Conservation (phyloP, 441 rosid species). For the Populus hybrid region DNA sequence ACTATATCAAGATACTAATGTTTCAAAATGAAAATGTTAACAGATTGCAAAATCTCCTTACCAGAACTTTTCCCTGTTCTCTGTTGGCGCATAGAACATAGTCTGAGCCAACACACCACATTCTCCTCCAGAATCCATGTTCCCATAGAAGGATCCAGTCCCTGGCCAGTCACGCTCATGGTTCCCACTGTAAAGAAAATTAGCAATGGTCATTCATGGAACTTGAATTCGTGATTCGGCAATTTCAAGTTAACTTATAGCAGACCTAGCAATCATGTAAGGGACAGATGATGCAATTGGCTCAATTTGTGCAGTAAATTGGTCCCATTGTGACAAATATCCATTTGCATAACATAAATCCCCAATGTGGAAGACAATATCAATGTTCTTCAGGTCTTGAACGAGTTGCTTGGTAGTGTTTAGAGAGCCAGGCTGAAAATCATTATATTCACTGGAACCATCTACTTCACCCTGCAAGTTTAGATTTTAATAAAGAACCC, state of each 20-base stretch:
- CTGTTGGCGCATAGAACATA: conserved; percentile 72
- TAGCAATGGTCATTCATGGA: conserved; percentile 7
- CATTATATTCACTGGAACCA: conserved; percentile 70
- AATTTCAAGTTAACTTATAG: not conserved
- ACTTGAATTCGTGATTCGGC: not conserved
- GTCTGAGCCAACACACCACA: conserved; percentile 85
- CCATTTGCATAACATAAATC: conserved; percentile 79
- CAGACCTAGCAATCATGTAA: conserved; percentile 79
- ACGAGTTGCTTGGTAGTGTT: conserved; percentile 73
- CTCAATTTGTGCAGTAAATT: conserved; percentile 74
- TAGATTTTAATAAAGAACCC: not conserved
- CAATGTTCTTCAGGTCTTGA: conserved; percentile 56
- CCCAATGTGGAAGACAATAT: conserved; percentile 78
- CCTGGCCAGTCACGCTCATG: conserved; percentile 94
- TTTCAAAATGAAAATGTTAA: not conserved
- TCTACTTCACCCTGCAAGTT: conserved; percentile 66
- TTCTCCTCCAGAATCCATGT: conserved; percentile 82
- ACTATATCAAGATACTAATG: not conserved
- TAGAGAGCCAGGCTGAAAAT: conserved; percentile 62
- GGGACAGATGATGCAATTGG: conserved; percentile 79
- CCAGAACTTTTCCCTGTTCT: conserved; percentile 82
- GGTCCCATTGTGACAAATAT: conserved; percentile 86
- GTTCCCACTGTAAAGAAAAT: conserved; percentile 54
- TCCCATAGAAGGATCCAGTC: conserved; percentile 69
- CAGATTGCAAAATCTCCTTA: conserved; percentile 15